Conservation (phyloP, 495 filamentous ascomycete genomes). For the Clavariopsis aquatica region DNA sequence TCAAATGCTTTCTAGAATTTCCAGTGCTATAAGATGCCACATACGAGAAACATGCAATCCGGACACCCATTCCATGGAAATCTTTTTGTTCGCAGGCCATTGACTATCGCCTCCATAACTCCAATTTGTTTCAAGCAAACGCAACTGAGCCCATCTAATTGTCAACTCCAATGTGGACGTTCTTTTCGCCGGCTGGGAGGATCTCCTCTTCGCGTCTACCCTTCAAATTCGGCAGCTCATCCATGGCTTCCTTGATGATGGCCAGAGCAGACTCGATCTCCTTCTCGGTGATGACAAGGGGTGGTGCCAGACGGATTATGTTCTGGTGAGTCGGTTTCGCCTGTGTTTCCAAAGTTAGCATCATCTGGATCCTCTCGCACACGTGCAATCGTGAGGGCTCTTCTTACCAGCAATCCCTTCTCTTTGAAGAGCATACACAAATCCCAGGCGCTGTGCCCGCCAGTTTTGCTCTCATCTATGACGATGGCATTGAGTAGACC, state of each 20-base stretch:
- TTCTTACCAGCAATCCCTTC: conserved; percentile 85
- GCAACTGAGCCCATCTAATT: conserved; percentile 31
- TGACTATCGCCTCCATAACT: neutral
- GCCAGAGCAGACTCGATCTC: conserved; percentile 44
- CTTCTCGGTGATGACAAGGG: conserved; percentile 48
- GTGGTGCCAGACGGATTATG: conserved; percentile 63
- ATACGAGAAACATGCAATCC: too few species aligned
- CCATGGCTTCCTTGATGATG: conserved; percentile 47
- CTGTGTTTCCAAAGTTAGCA: conserved; percentile 49
- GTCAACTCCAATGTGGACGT: conserved; percentile 66
- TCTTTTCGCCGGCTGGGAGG: conserved; percentile 76
- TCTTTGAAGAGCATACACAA: conserved; percentile 92
- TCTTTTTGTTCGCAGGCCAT: too few species aligned
- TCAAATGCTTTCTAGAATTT: too few species aligned
- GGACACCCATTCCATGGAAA: too few species aligned
- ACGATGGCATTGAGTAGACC: conserved; percentile 95
- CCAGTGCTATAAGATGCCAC: too few species aligned
- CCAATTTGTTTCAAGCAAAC: too few species aligned
- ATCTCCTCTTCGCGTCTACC: conserved; percentile 86
- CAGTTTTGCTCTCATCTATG: conserved; percentile 86
- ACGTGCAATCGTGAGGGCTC: conserved; percentile 51
- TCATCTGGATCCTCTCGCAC: conserved; percentile 35
- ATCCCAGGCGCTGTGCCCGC: conserved; percentile 92
- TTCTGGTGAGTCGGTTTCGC: conserved; percentile 99
- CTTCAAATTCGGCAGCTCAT: conserved; percentile 46